A percentile compares a stretch with the other conserved stretches of the same genome.
These are phyloP conservation scores for Capsicum rhomboideum DNA, from an alignment of 257 asterid species.

Conservation along the genomic window DNA sequence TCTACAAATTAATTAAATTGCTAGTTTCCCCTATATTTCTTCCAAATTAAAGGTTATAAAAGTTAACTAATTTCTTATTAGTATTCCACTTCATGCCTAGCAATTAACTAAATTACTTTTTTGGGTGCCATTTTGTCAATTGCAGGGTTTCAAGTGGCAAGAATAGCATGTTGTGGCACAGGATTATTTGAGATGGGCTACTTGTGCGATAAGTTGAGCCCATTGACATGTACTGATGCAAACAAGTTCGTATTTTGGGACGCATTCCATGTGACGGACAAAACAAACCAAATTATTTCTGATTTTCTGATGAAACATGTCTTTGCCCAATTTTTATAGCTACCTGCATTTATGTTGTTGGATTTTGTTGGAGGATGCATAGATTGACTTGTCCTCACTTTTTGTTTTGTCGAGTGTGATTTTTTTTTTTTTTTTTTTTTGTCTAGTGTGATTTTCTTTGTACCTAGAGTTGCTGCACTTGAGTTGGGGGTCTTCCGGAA, in stretches of 20 bases:
- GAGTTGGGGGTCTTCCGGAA: too few relatives aligned
- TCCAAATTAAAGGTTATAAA: not conserved
- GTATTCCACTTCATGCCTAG: not conserved
- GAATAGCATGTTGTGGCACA: constrained; percentile 74
- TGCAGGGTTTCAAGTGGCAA: constrained; percentile 63
- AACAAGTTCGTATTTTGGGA: constrained; percentile 80
- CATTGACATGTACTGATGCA: constrained; percentile 84
- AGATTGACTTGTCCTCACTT: not conserved
- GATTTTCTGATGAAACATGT: constrained; percentile 38
- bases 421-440: not conserved
- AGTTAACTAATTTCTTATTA: not conserved
- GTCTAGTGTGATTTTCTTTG: too few relatives aligned
- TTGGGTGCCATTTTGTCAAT: not conserved
- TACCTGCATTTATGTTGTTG: not conserved
- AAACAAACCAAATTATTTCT: constrained; percentile 45
- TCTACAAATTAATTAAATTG: not conserved
- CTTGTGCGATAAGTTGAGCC: constrained; percentile 50
- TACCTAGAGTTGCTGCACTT: too few relatives aligned
- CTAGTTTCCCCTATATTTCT: too few relatives aligned
- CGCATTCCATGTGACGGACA: constrained; percentile 81
- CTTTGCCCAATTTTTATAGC: constrained; percentile 26
- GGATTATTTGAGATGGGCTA: constrained; percentile 95
- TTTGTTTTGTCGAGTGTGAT: not conserved
- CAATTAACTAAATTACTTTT: not conserved
- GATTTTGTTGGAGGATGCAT: not conserved